Evolutionary conservation across 2,329 filamentous ascomycete species (phyloP).

Genomic region (Eutypella sp.): DNA sequence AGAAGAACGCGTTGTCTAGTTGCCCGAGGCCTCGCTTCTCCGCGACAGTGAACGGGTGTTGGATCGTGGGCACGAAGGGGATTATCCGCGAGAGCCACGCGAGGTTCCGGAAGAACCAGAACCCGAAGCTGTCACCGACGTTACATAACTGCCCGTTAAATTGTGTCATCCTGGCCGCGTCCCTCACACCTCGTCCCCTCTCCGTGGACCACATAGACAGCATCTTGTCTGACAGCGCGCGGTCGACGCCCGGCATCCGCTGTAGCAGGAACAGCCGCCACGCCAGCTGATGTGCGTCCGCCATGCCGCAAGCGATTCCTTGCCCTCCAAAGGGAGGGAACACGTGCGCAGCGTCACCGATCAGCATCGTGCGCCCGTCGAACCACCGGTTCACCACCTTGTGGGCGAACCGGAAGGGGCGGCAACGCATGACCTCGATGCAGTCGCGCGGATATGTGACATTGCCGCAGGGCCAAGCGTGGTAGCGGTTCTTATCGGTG

Average conservation of each 20-base stretch:
- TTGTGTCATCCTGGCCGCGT: slow-evolving; percentile 15
- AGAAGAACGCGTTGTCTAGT: slow-evolving; percentile 16
- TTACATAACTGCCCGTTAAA: slow-evolving; percentile 20
- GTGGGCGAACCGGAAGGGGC: slow-evolving; percentile 40
- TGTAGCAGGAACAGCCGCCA: slow-evolving; percentile 27
- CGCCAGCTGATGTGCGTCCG: slow-evolving; percentile 29
- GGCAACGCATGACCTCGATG: slow-evolving; percentile 38
- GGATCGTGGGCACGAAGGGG: slow-evolving; percentile 6
- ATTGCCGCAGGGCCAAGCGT: slow-evolving; percentile 14
- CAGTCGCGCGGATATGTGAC: slow-evolving; percentile 39
- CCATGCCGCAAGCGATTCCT: slow-evolving; percentile 30
- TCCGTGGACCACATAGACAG: slow-evolving; percentile 17
- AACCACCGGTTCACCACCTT: slow-evolving; percentile 44
- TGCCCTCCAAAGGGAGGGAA: slow-evolving; percentile 43
- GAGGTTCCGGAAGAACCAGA: slow-evolving; percentile 15
- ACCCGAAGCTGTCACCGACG: slow-evolving; percentile 11
- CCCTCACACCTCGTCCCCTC: slow-evolving; percentile 12
- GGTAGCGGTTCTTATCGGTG: no score
- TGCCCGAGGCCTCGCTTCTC: slow-evolving; percentile 14
- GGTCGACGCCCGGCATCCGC: slow-evolving; percentile 5
- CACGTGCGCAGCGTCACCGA: slow-evolving; percentile 47
- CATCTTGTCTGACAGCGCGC: slow-evolving; percentile 5
- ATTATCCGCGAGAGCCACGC: slow-evolving; percentile 8
- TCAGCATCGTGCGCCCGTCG: slow-evolving; percentile 34
- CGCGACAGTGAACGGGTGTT: slow-evolving; percentile 4